Evolutionary conservation across 176 grass and related monocot genomes (phyloP).

Genomic region (Echinochloa phyllopogon): DNA sequence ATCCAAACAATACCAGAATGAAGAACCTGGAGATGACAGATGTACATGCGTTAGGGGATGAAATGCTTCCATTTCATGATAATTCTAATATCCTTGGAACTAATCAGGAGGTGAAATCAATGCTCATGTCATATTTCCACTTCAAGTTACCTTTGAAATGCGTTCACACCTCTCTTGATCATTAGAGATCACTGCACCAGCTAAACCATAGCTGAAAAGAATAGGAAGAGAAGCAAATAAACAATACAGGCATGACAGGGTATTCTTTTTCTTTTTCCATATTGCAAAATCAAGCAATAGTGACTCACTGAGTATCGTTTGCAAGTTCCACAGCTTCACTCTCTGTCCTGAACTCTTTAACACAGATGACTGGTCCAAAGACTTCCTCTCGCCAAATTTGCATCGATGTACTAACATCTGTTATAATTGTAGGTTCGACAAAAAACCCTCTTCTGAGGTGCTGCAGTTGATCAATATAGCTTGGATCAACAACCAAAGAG

Average conservation of each 20-base stretch:
- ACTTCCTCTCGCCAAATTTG: slow-evolving; percentile 99
- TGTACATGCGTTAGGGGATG: slow-evolving; percentile 10
- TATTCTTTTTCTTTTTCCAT: background rate
- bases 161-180: slow-evolving; percentile 73
- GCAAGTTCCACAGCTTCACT: slow-evolving; percentile 90
- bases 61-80: background rate
- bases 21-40: slow-evolving; percentile 59
- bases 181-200: slow-evolving; percentile 76
- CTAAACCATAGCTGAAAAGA: slow-evolving; percentile 80
- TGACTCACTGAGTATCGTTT: slow-evolving; percentile 90
- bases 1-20: slow-evolving; percentile 84
- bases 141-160: slow-evolving; percentile 73
- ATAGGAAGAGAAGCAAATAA: slow-evolving; percentile 14
- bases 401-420: slow-evolving; percentile 78
- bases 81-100: background rate
- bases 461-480: slow-evolving; percentile 47
- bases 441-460: slow-evolving; percentile 88
- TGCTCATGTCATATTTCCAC: background rate
- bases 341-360: slow-evolving; percentile 86
- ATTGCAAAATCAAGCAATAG: slow-evolving; percentile 18
- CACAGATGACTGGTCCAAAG: slow-evolving; percentile 92
- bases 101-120: slow-evolving; percentile 18
- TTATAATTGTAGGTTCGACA: slow-evolving; percentile 91
- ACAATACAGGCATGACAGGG: background rate
- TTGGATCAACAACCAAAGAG: slow-evolving; percentile 34